A percentile compares a stretch with the other conserved stretches of the same genome.
Conservation (phyloP, 208 protist species). For the Phytomonas serpens region DNA sequence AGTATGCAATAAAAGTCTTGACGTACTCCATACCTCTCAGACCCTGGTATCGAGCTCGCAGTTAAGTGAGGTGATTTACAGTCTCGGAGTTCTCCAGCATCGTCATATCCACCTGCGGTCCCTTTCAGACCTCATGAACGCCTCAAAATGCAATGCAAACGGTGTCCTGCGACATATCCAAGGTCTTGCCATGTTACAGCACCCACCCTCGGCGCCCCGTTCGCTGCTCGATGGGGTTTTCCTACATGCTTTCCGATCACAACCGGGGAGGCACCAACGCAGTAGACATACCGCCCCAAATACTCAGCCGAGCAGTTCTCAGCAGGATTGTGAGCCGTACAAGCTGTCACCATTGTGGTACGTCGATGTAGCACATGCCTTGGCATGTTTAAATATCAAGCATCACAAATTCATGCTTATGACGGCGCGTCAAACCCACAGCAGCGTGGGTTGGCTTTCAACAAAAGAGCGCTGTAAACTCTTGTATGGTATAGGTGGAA, state of each 20-base stretch:
- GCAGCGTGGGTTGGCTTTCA: slow-evolving; percentile 36
- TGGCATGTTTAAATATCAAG: slow-evolving; percentile 58
- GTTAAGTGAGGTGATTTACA: slow-evolving; percentile 67
- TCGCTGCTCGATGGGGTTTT: slow-evolving; percentile 71
- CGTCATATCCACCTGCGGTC: slow-evolving; percentile 74
- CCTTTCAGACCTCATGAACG: slow-evolving; percentile 58
- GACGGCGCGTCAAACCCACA: slow-evolving; percentile 49
- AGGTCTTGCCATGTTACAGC: slow-evolving; percentile 79
- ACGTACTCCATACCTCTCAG: slow-evolving; percentile 57
- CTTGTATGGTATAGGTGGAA: slow-evolving; percentile 61
- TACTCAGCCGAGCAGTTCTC: slow-evolving; percentile 10
- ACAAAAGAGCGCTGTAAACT: slow-evolving; percentile 67
- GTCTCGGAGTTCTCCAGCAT: slow-evolving; percentile 80
- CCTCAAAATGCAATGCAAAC: slow-evolving; percentile 58
- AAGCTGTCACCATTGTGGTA: slow-evolving; percentile 60
- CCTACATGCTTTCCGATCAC: slow-evolving; percentile 62
- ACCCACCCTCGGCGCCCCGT: slow-evolving; percentile 42
- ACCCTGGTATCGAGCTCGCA: slow-evolving; percentile 70
- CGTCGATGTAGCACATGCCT: slow-evolving; percentile 68
- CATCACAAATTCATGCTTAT: slow-evolving; percentile 79
- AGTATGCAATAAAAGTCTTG: slow-evolving; percentile 72
- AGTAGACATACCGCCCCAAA: background rate
- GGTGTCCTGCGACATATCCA: slow-evolving; percentile 49
- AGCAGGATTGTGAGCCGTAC: slow-evolving; percentile 26
- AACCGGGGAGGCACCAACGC: slow-evolving; percentile 5